Evolutionary conservation across 2,329 filamentous ascomycete genomes (phyloP).

Genomic region (Grosmannia clavigera): DNA sequence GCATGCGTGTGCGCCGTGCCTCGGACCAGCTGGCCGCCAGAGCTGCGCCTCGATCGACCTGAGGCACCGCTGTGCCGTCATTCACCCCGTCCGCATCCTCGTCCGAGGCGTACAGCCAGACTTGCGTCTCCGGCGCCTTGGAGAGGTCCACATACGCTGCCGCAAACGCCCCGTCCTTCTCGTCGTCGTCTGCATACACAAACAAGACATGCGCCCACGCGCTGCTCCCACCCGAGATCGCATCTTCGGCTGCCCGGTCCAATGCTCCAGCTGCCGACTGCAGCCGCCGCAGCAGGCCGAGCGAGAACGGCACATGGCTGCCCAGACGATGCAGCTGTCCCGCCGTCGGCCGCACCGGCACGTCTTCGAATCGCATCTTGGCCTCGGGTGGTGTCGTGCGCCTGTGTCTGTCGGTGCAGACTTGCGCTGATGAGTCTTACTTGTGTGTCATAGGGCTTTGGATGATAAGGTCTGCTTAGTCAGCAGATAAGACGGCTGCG

Average conservation of each 20-base stretch:
- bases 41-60: constrained; percentile 15
- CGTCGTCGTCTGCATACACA: constrained; percentile 14
- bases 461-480: neutral
- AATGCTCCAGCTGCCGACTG: constrained; percentile 30
- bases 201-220: constrained; percentile 30
- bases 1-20: constrained; percentile 5
- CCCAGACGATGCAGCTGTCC: constrained; percentile 34
- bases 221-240: constrained; percentile 23
- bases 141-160: constrained; percentile 51
- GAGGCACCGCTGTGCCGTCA: constrained; percentile 11
- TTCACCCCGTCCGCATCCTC: constrained; percentile 21
- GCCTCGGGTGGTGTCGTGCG: neutral
- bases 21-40: constrained; percentile 5
- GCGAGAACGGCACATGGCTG: constrained; percentile 41
- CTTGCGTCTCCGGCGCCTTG: constrained; percentile 48
- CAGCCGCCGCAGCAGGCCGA: constrained; percentile 50
- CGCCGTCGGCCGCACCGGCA: constrained; percentile 10
- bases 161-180: constrained; percentile 27
- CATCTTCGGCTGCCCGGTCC: constrained; percentile 21
- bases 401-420: neutral
- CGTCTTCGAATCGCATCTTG: constrained; percentile 12
- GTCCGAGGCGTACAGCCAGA: constrained; percentile 48
- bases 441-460: neutral
- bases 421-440: neutral
- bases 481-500: too few species aligned